A percentile compares a stretch with the other conserved stretches of the same genome.
phyloP scores from a whole-genome alignment of 2,329 filamentous ascomycete genomes.

The Ascochyta clinopodiicola region DNA sequence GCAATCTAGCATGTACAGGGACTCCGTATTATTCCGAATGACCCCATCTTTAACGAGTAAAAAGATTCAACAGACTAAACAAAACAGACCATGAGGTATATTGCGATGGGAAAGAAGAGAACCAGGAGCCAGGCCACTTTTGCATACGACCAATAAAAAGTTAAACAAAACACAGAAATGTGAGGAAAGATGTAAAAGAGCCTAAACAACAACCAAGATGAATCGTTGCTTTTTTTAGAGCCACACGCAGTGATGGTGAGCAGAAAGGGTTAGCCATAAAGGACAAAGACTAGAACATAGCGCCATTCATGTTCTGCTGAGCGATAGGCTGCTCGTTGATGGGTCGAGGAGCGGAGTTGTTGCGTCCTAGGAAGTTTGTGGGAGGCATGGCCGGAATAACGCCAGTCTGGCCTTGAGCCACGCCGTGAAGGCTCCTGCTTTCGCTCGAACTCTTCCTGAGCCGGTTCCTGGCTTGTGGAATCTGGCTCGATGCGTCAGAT shows the following conservation, averaged over 20 bases:
- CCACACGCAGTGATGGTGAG: not conserved
- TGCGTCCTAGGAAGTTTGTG: conserved; percentile 31
- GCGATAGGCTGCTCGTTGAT: conserved; percentile 26
- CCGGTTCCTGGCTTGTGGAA: conserved; percentile 45
- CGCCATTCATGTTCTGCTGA: conserved; percentile 43
- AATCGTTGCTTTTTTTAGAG: not conserved
- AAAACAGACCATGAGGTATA: conserved; percentile 40
- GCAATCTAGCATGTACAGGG: conserved; percentile 25
- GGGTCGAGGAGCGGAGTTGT: conserved; percentile 41
- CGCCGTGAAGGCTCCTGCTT: conserved; percentile 55
- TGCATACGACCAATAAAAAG: conserved; percentile 23
- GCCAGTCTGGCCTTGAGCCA: conserved; percentile 41
- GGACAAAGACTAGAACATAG: conserved; percentile 40
- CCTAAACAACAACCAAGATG: not conserved
- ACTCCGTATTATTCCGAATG: conserved; percentile 9
- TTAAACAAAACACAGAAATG: conserved; percentile 18
- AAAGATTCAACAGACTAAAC: conserved; percentile 8
- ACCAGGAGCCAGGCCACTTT: conserved; percentile 24
- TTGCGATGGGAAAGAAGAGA: conserved; percentile 30
- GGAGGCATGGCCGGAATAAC: conserved; percentile 41
- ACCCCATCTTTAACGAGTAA: conserved; percentile 6
- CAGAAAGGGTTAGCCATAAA: not conserved
- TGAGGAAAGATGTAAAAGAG: not conserved
- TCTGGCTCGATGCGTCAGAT: conserved; percentile 52
- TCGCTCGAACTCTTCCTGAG: conserved; percentile 60